Evolutionary conservation across 345 rosid genomes (phyloP).

Genomic region (Euphorbia peplus): DNA sequence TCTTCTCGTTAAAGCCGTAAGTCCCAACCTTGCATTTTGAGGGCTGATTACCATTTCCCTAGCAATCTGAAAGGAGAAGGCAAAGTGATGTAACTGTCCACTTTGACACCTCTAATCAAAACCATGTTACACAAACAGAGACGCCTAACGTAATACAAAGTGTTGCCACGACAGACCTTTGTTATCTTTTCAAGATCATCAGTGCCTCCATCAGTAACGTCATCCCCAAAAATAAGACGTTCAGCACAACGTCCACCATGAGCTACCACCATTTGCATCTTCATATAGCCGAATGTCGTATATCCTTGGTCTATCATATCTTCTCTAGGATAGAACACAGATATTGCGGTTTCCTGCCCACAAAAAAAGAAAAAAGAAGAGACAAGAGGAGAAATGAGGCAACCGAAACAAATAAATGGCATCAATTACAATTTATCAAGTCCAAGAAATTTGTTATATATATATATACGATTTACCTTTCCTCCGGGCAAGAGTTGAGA

Average conservation of each 20-base stretch:
- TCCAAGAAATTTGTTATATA: neutral
- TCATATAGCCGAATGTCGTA: constrained; percentile 96
- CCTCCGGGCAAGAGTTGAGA: constrained; percentile 99
- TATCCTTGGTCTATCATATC: constrained; percentile 95
- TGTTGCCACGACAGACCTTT: constrained; percentile 41
- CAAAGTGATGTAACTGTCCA: neutral
- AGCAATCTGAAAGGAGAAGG: constrained; percentile 58
- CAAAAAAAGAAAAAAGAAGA: neutral
- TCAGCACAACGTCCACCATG: constrained; percentile 98
- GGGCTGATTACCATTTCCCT: constrained; percentile 99
- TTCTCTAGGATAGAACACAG: constrained; percentile 93
- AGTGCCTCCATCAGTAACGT: constrained; percentile 89
- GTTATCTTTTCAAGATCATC: constrained; percentile 93
- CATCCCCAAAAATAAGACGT: constrained; percentile 72
- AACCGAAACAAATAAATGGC: constrained; percentile 1
- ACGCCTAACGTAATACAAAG: neutral
- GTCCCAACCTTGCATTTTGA: constrained; percentile 79
- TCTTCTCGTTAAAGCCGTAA: constrained; percentile 66
- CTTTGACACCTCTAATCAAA: too few species aligned
- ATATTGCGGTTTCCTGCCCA: constrained; percentile 85
- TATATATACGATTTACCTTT: constrained; percentile 54
- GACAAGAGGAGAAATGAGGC: neutral
- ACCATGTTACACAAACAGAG: neutral
- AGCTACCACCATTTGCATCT: constrained; percentile 99
- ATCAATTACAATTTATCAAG: neutral